phyloP scores from a whole-genome alignment of 495 filamentous ascomycete species.

The Xylaria castorea region DNA sequence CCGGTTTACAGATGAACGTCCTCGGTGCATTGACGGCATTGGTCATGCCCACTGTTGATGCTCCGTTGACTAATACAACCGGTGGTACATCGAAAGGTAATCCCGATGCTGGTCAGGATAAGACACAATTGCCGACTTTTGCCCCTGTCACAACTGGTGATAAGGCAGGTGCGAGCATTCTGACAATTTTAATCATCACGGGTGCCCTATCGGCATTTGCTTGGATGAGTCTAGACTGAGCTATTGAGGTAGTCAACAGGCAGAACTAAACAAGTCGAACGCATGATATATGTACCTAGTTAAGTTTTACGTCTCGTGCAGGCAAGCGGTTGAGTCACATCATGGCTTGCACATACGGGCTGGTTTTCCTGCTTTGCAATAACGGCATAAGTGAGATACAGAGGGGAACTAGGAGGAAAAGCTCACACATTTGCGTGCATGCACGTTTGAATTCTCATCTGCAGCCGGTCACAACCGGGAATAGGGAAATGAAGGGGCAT shows the following conservation, averaged over 20 bases:
- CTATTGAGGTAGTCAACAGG: neutral
- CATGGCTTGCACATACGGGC: neutral
- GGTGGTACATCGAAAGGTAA: slow-evolving; percentile 73
- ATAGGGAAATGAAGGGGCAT: slow-evolving; percentile 20
- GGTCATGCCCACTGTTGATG: slow-evolving; percentile 34
- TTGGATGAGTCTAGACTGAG: slow-evolving; percentile 54
- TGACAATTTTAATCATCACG: slow-evolving; percentile 60
- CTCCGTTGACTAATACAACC: slow-evolving; percentile 60
- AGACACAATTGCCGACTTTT: slow-evolving; percentile 32
- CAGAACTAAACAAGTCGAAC: neutral
- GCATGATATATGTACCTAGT: neutral
- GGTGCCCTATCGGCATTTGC: slow-evolving; percentile 48
- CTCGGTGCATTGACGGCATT: slow-evolving; percentile 39
- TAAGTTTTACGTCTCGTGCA: neutral
- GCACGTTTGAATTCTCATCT: slow-evolving; percentile 23
- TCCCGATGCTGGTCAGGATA: slow-evolving; percentile 58
- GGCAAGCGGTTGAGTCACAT: neutral
- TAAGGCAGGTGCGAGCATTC: slow-evolving; percentile 68
- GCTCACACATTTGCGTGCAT: slow-evolving; percentile 5
- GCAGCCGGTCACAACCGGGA: slow-evolving; percentile 13
- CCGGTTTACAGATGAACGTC: slow-evolving; percentile 63
- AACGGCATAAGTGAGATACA: neutral
- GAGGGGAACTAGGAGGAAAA: neutral
- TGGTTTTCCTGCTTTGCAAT: neutral
- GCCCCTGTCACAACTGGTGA: slow-evolving; percentile 62